Conservation (phyloP, 1,139 yeast genomes). For the Hansenula lynferdii region DNA sequence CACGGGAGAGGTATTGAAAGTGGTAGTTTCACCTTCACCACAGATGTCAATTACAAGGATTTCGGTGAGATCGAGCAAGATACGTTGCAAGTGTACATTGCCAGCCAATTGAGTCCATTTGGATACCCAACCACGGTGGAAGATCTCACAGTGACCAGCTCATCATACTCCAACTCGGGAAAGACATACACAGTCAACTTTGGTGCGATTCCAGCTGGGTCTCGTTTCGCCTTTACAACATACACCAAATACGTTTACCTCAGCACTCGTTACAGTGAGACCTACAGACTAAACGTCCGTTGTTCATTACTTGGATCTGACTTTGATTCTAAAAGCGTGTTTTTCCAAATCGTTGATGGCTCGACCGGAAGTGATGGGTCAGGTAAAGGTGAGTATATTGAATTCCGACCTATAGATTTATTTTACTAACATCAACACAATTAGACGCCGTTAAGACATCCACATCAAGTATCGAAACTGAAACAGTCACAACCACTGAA, state of each 20-base stretch:
- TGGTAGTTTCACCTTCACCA: conserved; percentile 7
- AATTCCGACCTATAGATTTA: too few species aligned
- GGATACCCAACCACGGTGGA: not conserved
- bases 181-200: conserved; percentile 1
- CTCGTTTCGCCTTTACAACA: conserved; percentile 8
- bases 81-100: not conserved
- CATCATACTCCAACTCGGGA: not conserved
- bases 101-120: not conserved
- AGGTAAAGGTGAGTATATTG: too few species aligned
- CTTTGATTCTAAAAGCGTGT: not conserved
- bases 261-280: not conserved
- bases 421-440: too few species aligned
- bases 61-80: not conserved
- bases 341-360: too few species aligned
- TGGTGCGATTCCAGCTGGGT: conserved; percentile 6
- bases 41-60: not conserved
- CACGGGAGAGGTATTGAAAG: conserved; percentile 1
- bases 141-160: not conserved
- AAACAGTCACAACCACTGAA: too few species aligned
- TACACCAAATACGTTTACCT: not conserved
- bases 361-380: too few species aligned
- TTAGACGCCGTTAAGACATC: too few species aligned
- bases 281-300: not conserved
- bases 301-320: not conserved
- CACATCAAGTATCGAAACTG: too few species aligned